Evolutionary conservation across 2,329 filamentous ascomycete genomes (phyloP).

Genomic region (Ambrosiella beaveri): DNA sequence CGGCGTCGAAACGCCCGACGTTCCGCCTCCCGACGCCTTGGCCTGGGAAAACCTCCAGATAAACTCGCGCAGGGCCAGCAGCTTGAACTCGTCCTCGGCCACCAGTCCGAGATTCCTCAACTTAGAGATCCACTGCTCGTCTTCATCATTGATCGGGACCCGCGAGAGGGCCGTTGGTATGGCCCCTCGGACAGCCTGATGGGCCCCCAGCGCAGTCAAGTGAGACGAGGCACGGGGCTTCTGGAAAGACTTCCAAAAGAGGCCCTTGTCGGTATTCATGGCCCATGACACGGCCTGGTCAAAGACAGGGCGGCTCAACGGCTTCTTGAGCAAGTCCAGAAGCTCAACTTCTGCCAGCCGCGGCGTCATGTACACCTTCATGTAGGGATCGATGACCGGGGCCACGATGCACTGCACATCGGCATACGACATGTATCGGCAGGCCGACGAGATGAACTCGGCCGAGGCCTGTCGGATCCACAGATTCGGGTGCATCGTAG

Average conservation of each 20-base stretch:
- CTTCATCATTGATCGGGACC: slow-evolving; percentile 67
- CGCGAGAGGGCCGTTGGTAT: slow-evolving; percentile 41
- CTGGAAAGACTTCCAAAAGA: slow-evolving; percentile 72
- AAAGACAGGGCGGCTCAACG: slow-evolving; percentile 61
- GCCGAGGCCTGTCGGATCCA: slow-evolving; percentile 88
- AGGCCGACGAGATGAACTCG: slow-evolving; percentile 63
- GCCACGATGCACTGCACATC: slow-evolving; percentile 71
- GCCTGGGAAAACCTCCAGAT: slow-evolving; percentile 72
- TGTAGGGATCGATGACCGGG: slow-evolving; percentile 63
- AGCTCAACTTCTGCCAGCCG: slow-evolving; percentile 56
- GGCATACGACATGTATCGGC: slow-evolving; percentile 57
- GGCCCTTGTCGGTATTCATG: slow-evolving; percentile 56
- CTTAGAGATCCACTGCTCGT: slow-evolving; percentile 80
- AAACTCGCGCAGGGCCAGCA: slow-evolving; percentile 73
- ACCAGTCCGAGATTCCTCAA: slow-evolving; percentile 70
- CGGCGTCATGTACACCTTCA: slow-evolving; percentile 52
- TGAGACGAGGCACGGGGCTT: slow-evolving; percentile 49
- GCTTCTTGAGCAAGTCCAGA: slow-evolving; percentile 67
- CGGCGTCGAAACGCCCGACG: slow-evolving; percentile 13
- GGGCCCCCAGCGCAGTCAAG: slow-evolving; percentile 29
- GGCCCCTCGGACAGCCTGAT: slow-evolving; percentile 27
- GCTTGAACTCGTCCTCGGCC: slow-evolving; percentile 72
- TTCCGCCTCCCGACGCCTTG: slow-evolving; percentile 29
- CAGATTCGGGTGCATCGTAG: slow-evolving; percentile 82
- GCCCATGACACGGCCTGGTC: slow-evolving; percentile 83